Conservation (phyloP, 2,329 filamentous ascomycete genomes). For the Aspergillus tamarii region DNA sequence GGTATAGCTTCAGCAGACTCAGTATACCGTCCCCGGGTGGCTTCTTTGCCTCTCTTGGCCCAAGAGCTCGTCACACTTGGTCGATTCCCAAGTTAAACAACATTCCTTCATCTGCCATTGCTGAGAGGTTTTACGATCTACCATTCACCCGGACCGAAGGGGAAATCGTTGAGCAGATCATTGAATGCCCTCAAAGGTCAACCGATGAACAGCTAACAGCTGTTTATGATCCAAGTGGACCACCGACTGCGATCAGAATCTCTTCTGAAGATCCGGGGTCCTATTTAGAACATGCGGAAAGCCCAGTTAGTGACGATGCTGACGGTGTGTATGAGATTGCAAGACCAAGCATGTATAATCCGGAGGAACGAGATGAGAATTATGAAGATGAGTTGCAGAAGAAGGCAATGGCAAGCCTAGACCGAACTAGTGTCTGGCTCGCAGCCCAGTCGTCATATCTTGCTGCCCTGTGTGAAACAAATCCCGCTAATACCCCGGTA, state of each 20-base stretch:
- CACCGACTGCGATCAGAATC: constrained; percentile 52
- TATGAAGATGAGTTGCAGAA: constrained; percentile 76
- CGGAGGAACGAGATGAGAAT: constrained; percentile 68
- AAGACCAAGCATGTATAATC: constrained; percentile 61
- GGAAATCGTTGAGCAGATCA: constrained; percentile 66
- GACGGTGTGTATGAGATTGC: constrained; percentile 55
- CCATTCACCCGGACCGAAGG: constrained; percentile 67
- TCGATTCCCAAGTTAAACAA: constrained; percentile 62
- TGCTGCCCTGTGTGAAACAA: constrained; percentile 63
- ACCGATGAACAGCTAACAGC: constrained; percentile 39
- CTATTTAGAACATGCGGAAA: constrained; percentile 26
- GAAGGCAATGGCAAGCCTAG: constrained; percentile 71
- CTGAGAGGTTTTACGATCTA: constrained; percentile 85
- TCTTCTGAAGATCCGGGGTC: constrained; percentile 43
- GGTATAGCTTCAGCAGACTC: constrained; percentile 75
- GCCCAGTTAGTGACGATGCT: constrained; percentile 31
- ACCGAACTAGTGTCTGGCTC: constrained; percentile 86
- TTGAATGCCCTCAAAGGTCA: constrained; percentile 58
- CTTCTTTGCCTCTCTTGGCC: constrained; percentile 85
- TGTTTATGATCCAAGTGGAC: constrained; percentile 34
- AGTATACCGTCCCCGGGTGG: constrained; percentile 90
- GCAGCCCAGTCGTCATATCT: constrained; percentile 79
- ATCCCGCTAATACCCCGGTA: constrained; percentile 51
- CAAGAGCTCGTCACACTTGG: constrained; percentile 80
- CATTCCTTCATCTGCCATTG: constrained; percentile 83